Conservation (phyloP, 2,329 filamentous ascomycete genomes). For the Sclerotiophoma versabilis region DNA sequence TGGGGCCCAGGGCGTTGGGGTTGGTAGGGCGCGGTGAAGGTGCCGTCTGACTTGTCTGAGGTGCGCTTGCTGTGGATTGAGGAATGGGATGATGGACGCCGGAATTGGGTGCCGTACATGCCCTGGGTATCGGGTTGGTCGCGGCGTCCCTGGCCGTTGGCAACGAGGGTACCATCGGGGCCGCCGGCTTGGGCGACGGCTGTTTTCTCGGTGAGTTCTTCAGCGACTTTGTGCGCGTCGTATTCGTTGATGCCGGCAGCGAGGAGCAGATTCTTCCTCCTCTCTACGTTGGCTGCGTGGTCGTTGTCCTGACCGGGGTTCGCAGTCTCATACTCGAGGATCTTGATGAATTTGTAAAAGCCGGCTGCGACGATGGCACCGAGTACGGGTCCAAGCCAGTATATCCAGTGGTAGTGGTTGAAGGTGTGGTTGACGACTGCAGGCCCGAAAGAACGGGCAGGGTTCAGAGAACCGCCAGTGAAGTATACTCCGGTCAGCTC, state of each 20-base stretch:
- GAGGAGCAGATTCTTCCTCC: conserved; percentile 21
- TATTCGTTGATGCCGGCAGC: conserved; percentile 28
- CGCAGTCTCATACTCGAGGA: conserved; percentile 41
- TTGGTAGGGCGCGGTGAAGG: neutral
- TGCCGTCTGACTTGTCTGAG: conserved; percentile 15
- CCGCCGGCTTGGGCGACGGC: conserved; percentile 9
- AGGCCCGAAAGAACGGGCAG: conserved; percentile 55
- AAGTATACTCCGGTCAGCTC: conserved; percentile 53
- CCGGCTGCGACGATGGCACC: conserved; percentile 54
- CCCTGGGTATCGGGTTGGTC: conserved; percentile 5
- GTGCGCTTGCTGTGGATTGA: conserved; percentile 15
- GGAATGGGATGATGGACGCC: neutral
- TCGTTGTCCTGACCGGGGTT: conserved; percentile 41
- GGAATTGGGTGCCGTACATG: conserved; percentile 22
- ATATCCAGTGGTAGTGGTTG: conserved; percentile 43
- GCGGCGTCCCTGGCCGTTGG: conserved; percentile 21
- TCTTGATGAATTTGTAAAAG: conserved; percentile 57
- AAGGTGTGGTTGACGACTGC: conserved; percentile 49
- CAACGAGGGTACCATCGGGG: conserved; percentile 11
- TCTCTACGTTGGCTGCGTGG: conserved; percentile 18
- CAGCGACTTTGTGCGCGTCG: conserved; percentile 22
- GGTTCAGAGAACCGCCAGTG: conserved; percentile 54
- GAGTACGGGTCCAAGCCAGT: conserved; percentile 55
- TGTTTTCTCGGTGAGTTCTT: conserved; percentile 23
- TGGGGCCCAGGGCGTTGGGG: conserved; percentile 19